Percentiles rank a stretch among this genome's conserved stretches.
phyloP scores from a whole-genome alignment of 768 basidiomycete genomes.

The Boletus tomentosulus region DNA sequence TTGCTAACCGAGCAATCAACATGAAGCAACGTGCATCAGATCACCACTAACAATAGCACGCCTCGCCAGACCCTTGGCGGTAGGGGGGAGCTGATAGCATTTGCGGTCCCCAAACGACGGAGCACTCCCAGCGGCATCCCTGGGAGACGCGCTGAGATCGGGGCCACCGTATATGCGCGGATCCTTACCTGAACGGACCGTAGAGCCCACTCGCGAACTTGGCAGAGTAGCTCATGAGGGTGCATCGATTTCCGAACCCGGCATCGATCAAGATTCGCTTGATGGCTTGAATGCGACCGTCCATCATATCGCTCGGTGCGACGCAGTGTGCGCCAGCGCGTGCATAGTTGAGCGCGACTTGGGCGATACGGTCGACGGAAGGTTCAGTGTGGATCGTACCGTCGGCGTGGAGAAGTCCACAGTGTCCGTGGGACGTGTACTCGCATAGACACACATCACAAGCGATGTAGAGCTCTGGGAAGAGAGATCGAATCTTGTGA shows the following conservation, averaged over 20 bases:
- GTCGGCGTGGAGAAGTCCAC: conserved; percentile 72
- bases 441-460: conserved; percentile 99
- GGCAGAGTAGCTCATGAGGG: conserved; percentile 95
- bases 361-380: conserved; percentile 83
- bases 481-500: conserved; percentile 66
- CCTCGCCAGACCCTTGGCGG: conserved; percentile 83
- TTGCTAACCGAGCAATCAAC: conserved; percentile 44
- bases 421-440: conserved; percentile 98
- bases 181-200: conserved; percentile 84
- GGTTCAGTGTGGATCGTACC: conserved; percentile 73
- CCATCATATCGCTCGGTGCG: conserved; percentile 99
- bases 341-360: conserved; percentile 91
- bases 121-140: conserved; percentile 96
- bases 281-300: conserved; percentile 87
- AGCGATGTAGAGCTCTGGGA: conserved; percentile 84
- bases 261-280: conserved; percentile 80
- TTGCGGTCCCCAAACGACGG: conserved; percentile 94
- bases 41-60: conserved; percentile 78
- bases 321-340: conserved; percentile 96
- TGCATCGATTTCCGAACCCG: conserved; percentile 83
- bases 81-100: conserved; percentile 95
- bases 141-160: conserved; percentile 26
- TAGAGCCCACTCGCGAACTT: conserved; percentile 96
- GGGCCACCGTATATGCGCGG: not conserved
- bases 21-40: not conserved